phyloP scores from a whole-genome alignment of 352 stramenopile species.

The Phytophthora parvispora region DNA sequence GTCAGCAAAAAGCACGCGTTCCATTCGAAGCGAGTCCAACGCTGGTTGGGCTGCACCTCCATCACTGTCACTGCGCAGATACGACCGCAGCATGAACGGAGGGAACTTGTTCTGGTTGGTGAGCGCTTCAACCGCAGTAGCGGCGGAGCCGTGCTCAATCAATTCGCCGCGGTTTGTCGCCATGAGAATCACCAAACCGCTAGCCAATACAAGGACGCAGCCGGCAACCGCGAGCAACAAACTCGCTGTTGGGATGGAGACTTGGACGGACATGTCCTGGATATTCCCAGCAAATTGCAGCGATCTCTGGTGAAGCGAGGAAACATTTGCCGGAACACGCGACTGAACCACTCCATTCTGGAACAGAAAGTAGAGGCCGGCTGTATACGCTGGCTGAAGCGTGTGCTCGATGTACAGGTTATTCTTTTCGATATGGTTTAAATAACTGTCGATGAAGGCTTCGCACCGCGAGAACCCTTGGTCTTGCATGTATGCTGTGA shows the following conservation, averaged over 20 bases:
- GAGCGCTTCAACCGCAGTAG: constrained; percentile 8
- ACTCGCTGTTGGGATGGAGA: constrained; percentile 17
- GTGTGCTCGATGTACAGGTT: constrained; percentile 52
- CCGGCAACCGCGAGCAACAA: background rate
- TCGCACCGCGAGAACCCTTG: background rate
- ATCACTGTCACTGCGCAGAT: background rate
- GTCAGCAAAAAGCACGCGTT: background rate
- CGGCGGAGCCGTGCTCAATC: background rate
- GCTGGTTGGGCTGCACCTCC: background rate
- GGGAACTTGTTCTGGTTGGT: constrained; percentile 19
- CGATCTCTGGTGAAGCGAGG: background rate
- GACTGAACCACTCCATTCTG: constrained; percentile 33
- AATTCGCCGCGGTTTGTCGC: background rate
- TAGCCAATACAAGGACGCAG: background rate
- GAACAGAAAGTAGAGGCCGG: constrained; percentile 47
- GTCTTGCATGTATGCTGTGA: constrained; percentile 2
- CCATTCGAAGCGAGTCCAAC: background rate
- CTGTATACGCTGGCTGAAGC: constrained; percentile 46
- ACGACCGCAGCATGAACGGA: constrained; percentile 3
- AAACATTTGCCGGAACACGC: background rate
- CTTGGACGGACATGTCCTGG: constrained; percentile 18
- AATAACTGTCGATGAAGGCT: background rate
- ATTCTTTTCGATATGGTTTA: constrained; percentile 36
- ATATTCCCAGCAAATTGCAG: constrained; percentile 16
- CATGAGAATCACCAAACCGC: background rate